Evolutionary conservation across 805 yeast species (phyloP).

Genomic region (Metschnikowia peoriensis): DNA sequence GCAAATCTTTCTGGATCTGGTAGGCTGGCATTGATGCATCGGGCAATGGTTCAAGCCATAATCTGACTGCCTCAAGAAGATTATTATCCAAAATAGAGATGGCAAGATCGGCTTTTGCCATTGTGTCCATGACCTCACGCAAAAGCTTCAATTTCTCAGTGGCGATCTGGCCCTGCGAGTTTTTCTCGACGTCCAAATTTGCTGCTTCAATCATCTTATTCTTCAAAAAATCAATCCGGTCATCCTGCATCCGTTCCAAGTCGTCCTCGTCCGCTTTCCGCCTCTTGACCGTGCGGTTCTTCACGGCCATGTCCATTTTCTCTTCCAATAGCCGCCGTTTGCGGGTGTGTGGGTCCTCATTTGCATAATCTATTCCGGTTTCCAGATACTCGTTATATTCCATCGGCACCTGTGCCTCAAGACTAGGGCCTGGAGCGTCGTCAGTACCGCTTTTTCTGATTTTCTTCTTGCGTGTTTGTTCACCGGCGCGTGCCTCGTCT

Average conservation of each 20-base stretch:
- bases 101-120: slow-evolving; percentile 80
- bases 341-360: slow-evolving; percentile 39
- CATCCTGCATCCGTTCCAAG: slow-evolving; percentile 93
- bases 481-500: slow-evolving; percentile 9
- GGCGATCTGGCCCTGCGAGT: slow-evolving; percentile 64
- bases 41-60: slow-evolving; percentile 98
- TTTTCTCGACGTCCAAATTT: slow-evolving; percentile 62
- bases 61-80: slow-evolving; percentile 84
- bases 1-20: slow-evolving; percentile 87
- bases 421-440: not conserved
- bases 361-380: slow-evolving; percentile 17
- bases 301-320: slow-evolving; percentile 72
- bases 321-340: slow-evolving; percentile 79
- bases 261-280: slow-evolving; percentile 87
- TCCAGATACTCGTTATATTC: slow-evolving; percentile 10
- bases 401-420: slow-evolving; percentile 12
- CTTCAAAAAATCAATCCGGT: slow-evolving; percentile 74
- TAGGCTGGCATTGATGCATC: slow-evolving; percentile 98
- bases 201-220: slow-evolving; percentile 90
- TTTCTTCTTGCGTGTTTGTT: slow-evolving; percentile 19
- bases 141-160: slow-evolving; percentile 74
- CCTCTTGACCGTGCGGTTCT: slow-evolving; percentile 55
- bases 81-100: slow-evolving; percentile 94
- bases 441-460: slow-evolving; percentile 16
- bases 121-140: slow-evolving; percentile 71